phyloP scores from a whole-genome alignment of 306 rosid species.

The Glycine soja region DNA sequence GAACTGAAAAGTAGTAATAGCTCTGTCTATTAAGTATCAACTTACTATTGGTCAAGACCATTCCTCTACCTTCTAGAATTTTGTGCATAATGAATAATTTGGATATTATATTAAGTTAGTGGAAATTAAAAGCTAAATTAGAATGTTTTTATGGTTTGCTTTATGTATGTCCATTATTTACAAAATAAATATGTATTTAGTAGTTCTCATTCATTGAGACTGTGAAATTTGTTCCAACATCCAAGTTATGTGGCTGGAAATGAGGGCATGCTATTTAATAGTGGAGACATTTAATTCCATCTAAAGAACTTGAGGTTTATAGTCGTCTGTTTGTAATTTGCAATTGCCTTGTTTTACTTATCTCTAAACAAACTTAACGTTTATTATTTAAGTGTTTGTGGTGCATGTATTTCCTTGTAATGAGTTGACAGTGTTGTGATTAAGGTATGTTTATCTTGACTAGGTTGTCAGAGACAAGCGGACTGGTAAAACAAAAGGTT shows the following conservation, averaged over 20 bases:
- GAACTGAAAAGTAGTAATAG: background rate
- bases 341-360: slow-evolving; percentile 33
- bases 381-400: slow-evolving; percentile 28
- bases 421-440: background rate
- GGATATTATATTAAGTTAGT: slow-evolving; percentile 26
- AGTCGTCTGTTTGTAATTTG: background rate
- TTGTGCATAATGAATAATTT: slow-evolving; percentile 21
- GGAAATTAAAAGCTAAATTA: slow-evolving; percentile 26
- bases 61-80: background rate
- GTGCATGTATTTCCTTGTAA: slow-evolving; percentile 22
- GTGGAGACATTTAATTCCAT: slow-evolving; percentile 13
- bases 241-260: background rate
- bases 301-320: background rate
- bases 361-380: background rate
- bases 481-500: slow-evolving; percentile 97
- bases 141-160: background rate
- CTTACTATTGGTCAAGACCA: slow-evolving; percentile 9
- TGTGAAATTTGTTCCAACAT: background rate
- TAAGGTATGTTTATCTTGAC: slow-evolving; percentile 33
- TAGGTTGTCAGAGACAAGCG: slow-evolving; percentile 98
- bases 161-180: slow-evolving; percentile 5
- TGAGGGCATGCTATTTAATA: background rate
- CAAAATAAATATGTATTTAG: background rate
- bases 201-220: slow-evolving; percentile 16
- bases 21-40: slow-evolving; percentile 15